Evolutionary conservation across 2,329 filamentous ascomycete genomes (phyloP), one percentile per base, ranked within the genome.

Genomic region (Fusarium albosuccineum): DNA sequence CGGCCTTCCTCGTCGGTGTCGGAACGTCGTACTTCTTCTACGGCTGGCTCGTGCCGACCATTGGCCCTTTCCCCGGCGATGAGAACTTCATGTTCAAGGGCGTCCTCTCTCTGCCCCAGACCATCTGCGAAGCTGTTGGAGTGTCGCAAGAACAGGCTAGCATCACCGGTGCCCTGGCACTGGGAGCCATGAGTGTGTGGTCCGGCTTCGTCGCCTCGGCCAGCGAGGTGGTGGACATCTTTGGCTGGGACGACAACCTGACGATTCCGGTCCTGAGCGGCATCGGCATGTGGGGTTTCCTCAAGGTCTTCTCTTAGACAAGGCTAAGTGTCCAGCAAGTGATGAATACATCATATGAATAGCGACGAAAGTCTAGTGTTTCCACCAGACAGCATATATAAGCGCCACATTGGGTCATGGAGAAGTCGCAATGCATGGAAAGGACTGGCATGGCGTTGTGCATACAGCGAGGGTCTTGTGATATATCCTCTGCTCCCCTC

Each of bases 171-270:
- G 82, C 86, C 2, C 71, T 91, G 63, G 96, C 96, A 2, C 83
- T 98, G 36, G 91, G 89, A 5, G 82, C 93, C 60, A 89, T 98
- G 87, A 93, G 93, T 75, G 68, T 97, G 39, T 93, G 92, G 82
- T 94, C 94, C 7, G 96, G 96, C n/a, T 80, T 98, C 42, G 88
- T 95, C 54, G 96, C 94, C 41, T 93, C 94, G 58, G 89, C 90
- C 44, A 97, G 94, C 74, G 96, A 99, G 80, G 91, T 95, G 14
- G 85, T 97, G 45, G 94, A 99, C 80, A 75, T 98, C 1, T 97
- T 94, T 77, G 93, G 94, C 48, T 94, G 93, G 92, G 96, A 99
- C 75, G 96, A 99, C 81, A 99, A 99, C 79, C 83, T 99, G 72
- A 98, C 95, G 50, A 99, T 99, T 78, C 96, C 96, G 3, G 89